A percentile compares a stretch with the other conserved stretches of the same genome.
Evolutionary conservation across 2,329 filamentous ascomycete species (phyloP).

Genomic region (Cytospora mali): DNA sequence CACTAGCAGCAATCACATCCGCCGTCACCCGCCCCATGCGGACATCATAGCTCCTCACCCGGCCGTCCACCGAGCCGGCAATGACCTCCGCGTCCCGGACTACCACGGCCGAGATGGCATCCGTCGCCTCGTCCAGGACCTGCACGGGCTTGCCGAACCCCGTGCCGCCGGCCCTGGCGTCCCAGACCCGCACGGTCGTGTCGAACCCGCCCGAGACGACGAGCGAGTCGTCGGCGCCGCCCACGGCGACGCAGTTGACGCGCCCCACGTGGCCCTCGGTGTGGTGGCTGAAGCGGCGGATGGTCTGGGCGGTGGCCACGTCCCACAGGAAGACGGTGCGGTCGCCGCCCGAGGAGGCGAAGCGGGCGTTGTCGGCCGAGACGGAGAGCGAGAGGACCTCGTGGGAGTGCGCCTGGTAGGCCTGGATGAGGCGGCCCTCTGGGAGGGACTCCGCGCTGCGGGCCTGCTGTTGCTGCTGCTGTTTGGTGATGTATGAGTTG

Average conservation of each 20-base stretch:
- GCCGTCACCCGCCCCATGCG: slow-evolving; percentile 70
- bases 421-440: slow-evolving; percentile 73
- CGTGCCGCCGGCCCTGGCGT: slow-evolving; percentile 53
- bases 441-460: slow-evolving; percentile 40
- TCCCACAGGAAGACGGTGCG: slow-evolving; percentile 94
- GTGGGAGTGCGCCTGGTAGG: slow-evolving; percentile 88
- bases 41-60: slow-evolving; percentile 80
- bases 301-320: slow-evolving; percentile 76
- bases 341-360: slow-evolving; percentile 88
- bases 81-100: slow-evolving; percentile 62
- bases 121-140: slow-evolving; percentile 71
- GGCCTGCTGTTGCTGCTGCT: slow-evolving; percentile 41
- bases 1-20: slow-evolving; percentile 69
- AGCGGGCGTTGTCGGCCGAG: slow-evolving; percentile 75
- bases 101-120: slow-evolving; percentile 61
- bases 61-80: slow-evolving; percentile 81
- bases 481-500: slow-evolving; percentile 39
- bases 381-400: slow-evolving; percentile 83
- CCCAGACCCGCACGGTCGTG: slow-evolving; percentile 76
- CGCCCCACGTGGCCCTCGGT: slow-evolving; percentile 67
- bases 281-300: slow-evolving; percentile 68
- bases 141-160: slow-evolving; percentile 65
- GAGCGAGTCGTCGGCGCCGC: slow-evolving; percentile 72
- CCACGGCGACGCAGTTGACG: slow-evolving; percentile 79
- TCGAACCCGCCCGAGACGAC: slow-evolving; percentile 76